Conservation (phyloP, 768 basidiomycete genomes). For the Termitomyces bulborhizus region DNA sequence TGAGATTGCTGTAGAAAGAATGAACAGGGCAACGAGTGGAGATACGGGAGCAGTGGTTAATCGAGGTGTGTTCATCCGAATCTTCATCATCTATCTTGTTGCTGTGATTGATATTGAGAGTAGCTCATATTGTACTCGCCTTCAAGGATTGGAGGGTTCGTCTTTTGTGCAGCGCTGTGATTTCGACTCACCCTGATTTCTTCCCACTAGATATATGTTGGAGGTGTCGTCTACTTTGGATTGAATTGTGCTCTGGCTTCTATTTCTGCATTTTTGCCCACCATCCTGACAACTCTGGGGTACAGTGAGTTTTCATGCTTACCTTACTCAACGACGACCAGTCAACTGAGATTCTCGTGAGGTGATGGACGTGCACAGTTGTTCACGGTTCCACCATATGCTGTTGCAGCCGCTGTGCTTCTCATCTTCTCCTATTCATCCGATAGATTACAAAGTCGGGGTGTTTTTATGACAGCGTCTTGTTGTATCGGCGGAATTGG, state of each 20-base stretch:
- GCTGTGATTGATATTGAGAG: not conserved
- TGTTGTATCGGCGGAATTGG: slow-evolving; percentile 47
- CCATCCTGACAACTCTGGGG: slow-evolving; percentile 70
- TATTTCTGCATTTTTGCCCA: slow-evolving; percentile 78
- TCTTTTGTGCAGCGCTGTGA: not conserved
- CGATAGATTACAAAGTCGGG: slow-evolving; percentile 60
- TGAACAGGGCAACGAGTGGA: slow-evolving; percentile 59
- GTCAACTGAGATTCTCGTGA: slow-evolving; percentile 19
- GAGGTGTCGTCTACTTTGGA: slow-evolving; percentile 73
- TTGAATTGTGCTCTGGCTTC: slow-evolving; percentile 74
- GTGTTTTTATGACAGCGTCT: slow-evolving; percentile 38
- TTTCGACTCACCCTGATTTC: not conserved
- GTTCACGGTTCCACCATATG: slow-evolving; percentile 79
- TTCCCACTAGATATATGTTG: slow-evolving; percentile 46
- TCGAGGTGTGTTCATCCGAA: slow-evolving; percentile 34
- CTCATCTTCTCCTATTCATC: slow-evolving; percentile 53
- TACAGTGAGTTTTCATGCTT: slow-evolving; percentile 41
- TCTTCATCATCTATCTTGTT: not conserved
- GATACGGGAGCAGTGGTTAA: slow-evolving; percentile 63
- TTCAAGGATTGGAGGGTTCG: slow-evolving; percentile 68
- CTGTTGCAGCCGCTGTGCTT: slow-evolving; percentile 61
- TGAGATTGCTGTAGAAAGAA: slow-evolving; percentile 57
- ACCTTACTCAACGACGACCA: not conserved
- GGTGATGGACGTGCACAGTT: slow-evolving; percentile 64
- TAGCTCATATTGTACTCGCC: slow-evolving; percentile 59